These are phyloP conservation scores for Blastobotrys illinoisensis DNA, from an alignment of 1,139 yeast species.

Conservation along the genomic window DNA sequence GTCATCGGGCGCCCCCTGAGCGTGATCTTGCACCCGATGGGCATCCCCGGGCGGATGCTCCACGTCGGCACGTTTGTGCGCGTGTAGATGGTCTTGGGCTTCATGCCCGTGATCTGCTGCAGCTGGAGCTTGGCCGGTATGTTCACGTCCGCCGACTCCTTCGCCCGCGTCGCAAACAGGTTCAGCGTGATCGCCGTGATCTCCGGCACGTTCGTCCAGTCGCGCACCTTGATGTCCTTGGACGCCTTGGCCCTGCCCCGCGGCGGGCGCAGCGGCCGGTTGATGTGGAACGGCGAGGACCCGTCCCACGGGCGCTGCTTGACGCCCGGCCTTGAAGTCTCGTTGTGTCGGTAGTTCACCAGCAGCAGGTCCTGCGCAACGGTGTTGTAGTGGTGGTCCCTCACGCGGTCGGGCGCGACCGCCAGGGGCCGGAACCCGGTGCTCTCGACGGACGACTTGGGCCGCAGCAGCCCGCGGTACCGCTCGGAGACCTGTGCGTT, in stretches of 20 bases:
- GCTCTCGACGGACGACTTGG: conserved; percentile 46
- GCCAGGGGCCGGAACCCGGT: conserved; percentile 71
- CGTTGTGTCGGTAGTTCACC: conserved; percentile 67
- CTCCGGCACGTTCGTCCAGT: conserved; percentile 63
- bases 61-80: conserved; percentile 79
- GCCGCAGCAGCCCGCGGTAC: conserved; percentile 59
- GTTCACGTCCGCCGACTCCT: conserved; percentile 65
- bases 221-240: conserved; percentile 65
- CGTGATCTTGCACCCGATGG: conserved; percentile 85
- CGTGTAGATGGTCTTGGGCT: conserved; percentile 69
- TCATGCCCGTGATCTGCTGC: conserved; percentile 89
- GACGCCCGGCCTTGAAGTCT: conserved; percentile 49
- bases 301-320: conserved; percentile 85
- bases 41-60: conserved; percentile 82
- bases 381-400: conserved; percentile 69
- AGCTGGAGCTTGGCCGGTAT: conserved; percentile 75
- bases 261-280: conserved; percentile 50
- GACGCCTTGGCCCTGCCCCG: conserved; percentile 47
- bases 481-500: conserved; percentile 57
- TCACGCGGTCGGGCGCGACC: conserved; percentile 73
- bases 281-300: conserved; percentile 81
- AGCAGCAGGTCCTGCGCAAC: conserved; percentile 72
- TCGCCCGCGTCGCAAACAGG: conserved; percentile 72
- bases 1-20: conserved; percentile 77
- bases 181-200: conserved; percentile 63